Conservation (phyloP, 192 early-diverging fungal genomes). For the Dimargaris xerosporica region DNA sequence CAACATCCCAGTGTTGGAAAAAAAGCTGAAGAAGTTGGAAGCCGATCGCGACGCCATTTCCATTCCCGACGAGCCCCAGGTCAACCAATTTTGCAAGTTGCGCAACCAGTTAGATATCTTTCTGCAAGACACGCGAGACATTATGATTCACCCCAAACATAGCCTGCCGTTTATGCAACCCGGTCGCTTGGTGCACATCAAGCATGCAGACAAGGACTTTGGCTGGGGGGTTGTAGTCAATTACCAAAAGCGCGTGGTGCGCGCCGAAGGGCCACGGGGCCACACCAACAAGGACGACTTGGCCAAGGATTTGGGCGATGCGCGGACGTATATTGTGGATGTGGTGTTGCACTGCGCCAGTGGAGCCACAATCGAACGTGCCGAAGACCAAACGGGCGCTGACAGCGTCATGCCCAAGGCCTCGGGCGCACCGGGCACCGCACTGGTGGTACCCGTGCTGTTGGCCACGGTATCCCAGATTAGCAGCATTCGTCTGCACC, state of each 20-base stretch:
- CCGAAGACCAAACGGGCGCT: conserved; percentile 14
- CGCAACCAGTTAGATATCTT: conserved; percentile 50
- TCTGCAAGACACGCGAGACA: conserved; percentile 46
- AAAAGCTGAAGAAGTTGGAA: conserved; percentile 18
- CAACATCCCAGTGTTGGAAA: conserved; percentile 59
- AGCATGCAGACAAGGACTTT: conserved; percentile 52
- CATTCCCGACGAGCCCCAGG: conserved; percentile 51
- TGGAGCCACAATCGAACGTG: conserved; percentile 17
- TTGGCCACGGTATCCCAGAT: conserved; percentile 58
- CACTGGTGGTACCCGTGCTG: conserved; percentile 61
- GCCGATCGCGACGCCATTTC: neutral
- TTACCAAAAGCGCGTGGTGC: conserved; percentile 36
- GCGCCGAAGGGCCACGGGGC: conserved; percentile 12
- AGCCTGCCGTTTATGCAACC: conserved; percentile 71
- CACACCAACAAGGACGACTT: conserved; percentile 7
- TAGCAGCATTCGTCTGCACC: conserved; percentile 53
- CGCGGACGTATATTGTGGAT: conserved; percentile 63
- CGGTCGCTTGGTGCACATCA: conserved; percentile 61
- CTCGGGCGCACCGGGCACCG: conserved; percentile 26
- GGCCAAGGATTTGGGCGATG: conserved; percentile 10
- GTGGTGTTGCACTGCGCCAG: conserved; percentile 61
- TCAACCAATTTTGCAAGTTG: conserved; percentile 63
- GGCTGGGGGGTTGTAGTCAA: conserved; percentile 86
- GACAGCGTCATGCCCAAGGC: conserved; percentile 20
- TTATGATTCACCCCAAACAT: conserved; percentile 69